Evolutionary conservation across 495 filamentous ascomycete genomes (phyloP), one percentile per base, ranked within the genome.

Genomic region (Hypoxylon crocopeplum): DNA sequence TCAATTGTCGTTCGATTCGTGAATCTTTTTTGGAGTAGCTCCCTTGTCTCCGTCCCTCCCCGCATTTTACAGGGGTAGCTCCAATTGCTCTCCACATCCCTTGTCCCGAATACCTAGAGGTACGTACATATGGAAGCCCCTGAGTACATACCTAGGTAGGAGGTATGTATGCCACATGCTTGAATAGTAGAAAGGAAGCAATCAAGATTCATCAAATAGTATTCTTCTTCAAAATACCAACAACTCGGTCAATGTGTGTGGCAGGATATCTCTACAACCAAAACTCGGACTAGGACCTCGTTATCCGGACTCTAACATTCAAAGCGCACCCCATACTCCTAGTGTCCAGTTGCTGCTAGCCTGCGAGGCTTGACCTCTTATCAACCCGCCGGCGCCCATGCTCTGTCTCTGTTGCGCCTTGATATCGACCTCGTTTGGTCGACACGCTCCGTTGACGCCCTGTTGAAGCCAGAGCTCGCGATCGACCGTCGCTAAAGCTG

Each of bases 401-500:
- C 84, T 87, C 72, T 84, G 80, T 54, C 84, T 75, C 56, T 82
- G 82, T 64, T 72, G 80, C 32, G 73, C 78, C 70, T 78, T 79
- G 49, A 72, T 71, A 52, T 81, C 78, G 7, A 80, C 74, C 21
- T 93, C 90, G 24, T 72, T 75, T 11, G 87, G 81, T 65, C 80
- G 83, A 55, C 75, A 85, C 0, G 89, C 89, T 3, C 91, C 91
- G 15, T 84, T 80, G 32, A 88, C 72, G 2, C 92, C 92, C 59
- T 94, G 82, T 55, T 87, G 85, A 48, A 91, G 74, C 77, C 91
- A 96, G 30, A 84, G 82, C 39, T 98, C 95, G 33, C 89, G 79
- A 59, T 98, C 95, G 30, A 98, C 82, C 63, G 92, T 88, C 2
- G 92, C 86, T 37, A 92, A 76, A 0, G 91, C 88, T 21, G 85